phyloP scores from a whole-genome alignment of 2,329 filamentous ascomycete species.

The Knufia petricola region DNA sequence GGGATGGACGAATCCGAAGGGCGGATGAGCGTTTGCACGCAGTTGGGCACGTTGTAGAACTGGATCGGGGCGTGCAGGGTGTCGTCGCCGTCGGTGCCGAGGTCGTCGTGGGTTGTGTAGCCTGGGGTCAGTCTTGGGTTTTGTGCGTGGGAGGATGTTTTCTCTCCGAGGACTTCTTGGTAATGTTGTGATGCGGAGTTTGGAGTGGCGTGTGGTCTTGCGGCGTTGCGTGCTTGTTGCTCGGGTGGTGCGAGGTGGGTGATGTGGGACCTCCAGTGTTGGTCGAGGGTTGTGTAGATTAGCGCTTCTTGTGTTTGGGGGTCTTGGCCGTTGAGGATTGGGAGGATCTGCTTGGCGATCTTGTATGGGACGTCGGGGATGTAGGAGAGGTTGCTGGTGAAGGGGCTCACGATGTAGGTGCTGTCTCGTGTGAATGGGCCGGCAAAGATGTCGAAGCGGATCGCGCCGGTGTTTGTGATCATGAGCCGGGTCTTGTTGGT shows the following conservation, averaged over 20 bases:
- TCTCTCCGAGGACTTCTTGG: no score
- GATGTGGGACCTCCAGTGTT: slow-evolving; percentile 15
- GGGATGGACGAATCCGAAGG: slow-evolving; percentile 2
- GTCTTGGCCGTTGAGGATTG: slow-evolving; percentile 49
- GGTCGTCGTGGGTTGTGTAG: slow-evolving; percentile 83
- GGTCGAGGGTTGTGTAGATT: slow-evolving; percentile 14
- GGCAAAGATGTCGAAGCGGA: slow-evolving; percentile 93
- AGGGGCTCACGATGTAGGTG: slow-evolving; percentile 79
- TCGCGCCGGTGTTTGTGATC: slow-evolving; percentile 78
- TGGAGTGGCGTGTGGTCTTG: neutral
- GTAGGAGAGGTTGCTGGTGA: slow-evolving; percentile 66
- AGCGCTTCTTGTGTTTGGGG: neutral
- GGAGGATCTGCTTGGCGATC: slow-evolving; percentile 59
- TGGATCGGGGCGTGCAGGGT: slow-evolving; percentile 67
- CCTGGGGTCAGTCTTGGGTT: slow-evolving; percentile 50
- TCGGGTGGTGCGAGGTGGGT: slow-evolving; percentile 32
- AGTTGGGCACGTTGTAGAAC: slow-evolving; percentile 74
- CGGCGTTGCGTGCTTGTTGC: slow-evolving; percentile 26
- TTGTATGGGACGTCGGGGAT: slow-evolving; percentile 72
- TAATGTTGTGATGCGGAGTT: no score
- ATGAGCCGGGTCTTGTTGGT: slow-evolving; percentile 57
- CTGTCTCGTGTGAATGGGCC: slow-evolving; percentile 82
- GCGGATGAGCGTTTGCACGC: slow-evolving; percentile 64
- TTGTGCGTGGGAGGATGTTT: no score
- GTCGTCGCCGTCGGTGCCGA: slow-evolving; percentile 77